A percentile compares a stretch with the other conserved stretches of the same genome.
Conservation (phyloP, 73 alveolate species). For the Uronychia setigera region DNA sequence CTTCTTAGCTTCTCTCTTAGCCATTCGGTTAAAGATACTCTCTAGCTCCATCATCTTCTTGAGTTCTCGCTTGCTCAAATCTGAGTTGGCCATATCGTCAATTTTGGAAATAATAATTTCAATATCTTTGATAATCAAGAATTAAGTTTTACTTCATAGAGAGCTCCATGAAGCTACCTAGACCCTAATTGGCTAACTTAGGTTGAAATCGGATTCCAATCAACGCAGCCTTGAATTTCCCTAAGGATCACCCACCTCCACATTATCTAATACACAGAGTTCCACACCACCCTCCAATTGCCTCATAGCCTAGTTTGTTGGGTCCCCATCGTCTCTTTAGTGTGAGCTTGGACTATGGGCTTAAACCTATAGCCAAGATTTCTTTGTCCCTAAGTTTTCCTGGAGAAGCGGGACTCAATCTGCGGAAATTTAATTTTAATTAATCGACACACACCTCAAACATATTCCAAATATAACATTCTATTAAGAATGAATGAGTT, state of each 20-base stretch:
- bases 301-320: no score
- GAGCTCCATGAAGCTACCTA: not conserved
- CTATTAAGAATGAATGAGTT: no score
- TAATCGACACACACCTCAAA: no score
- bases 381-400: no score
- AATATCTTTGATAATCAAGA: not conserved
- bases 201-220: not conserved
- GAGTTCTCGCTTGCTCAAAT: not conserved
- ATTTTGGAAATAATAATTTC: not conserved
- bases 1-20: not conserved
- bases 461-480: no score
- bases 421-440: no score
- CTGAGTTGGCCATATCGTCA: not conserved
- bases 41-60: not conserved
- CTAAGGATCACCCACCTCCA: not conserved
- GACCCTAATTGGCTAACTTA: not conserved
- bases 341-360: no score
- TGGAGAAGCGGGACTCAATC: no score
- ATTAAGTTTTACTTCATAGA: not conserved
- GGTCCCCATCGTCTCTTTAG: no score
- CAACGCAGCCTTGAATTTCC: not conserved
- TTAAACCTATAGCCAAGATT: no score
- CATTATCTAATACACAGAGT: no score
- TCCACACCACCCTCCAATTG: not conserved
- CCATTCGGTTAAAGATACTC: not conserved